Evolutionary conservation across 495 filamentous ascomycete genomes (phyloP).

Genomic region (Lepidopterella palustris): DNA sequence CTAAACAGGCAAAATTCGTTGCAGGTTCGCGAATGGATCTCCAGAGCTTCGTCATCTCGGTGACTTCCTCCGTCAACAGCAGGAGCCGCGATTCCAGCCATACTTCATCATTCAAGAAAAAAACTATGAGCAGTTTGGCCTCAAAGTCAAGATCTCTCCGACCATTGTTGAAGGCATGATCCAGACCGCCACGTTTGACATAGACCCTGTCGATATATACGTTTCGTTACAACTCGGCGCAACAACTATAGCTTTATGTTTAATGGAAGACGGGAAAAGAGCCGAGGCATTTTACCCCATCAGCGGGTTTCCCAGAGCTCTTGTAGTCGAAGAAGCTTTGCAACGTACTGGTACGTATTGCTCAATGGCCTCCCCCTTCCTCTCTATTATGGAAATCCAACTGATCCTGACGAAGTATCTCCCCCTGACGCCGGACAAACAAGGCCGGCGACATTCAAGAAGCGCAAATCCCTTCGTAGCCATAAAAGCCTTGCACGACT

Average conservation of each 20-base stretch:
- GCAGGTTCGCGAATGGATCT: constrained; percentile 4
- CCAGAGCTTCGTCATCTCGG: constrained; percentile 7
- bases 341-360: not conserved
- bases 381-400: not conserved
- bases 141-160: not conserved
- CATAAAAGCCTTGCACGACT: too few relatives aligned
- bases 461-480: too few relatives aligned
- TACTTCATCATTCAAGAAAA: constrained; percentile 8
- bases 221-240: not conserved
- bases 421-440: too few relatives aligned
- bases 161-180: constrained; percentile 4
- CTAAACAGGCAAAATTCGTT: constrained; percentile 5
- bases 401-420: too few relatives aligned
- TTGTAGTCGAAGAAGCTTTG: not conserved
- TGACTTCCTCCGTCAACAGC: not conserved
- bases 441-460: too few relatives aligned
- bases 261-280: constrained; percentile 4
- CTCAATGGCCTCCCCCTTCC: not conserved
- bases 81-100: constrained; percentile 5
- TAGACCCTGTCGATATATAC: constrained; percentile 2
- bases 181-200: not conserved
- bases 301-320: constrained; percentile 7
- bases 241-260: not conserved
- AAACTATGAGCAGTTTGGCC: not conserved
- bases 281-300: constrained; percentile 3